Evolutionary conservation across 176 grass and related monocot species (phyloP).

Genomic region (Aegilops tauschii): DNA sequence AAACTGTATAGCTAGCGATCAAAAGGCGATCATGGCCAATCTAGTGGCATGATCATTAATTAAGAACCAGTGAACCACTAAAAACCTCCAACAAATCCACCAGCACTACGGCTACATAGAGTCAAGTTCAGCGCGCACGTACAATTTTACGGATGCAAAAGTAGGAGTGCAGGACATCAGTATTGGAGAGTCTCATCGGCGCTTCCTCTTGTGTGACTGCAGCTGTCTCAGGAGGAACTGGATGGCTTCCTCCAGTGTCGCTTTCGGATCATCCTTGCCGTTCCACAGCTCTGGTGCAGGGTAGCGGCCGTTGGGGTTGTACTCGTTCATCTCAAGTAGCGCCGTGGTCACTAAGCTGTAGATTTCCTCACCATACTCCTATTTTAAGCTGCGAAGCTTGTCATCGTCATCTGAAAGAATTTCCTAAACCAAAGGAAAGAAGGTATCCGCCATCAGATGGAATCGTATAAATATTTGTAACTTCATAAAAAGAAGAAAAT

Average conservation of each 20-base stretch:
- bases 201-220: conserved; percentile 13
- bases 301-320: conserved; percentile 39
- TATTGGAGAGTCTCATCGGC: background rate
- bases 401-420: conserved; percentile 39
- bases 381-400: conserved; percentile 31
- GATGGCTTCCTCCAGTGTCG: background rate
- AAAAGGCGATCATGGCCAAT: background rate
- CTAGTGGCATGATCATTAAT: background rate
- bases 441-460: no score
- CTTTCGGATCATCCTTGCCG: background rate
- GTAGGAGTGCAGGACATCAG: no score
- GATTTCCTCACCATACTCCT: conserved; percentile 25
- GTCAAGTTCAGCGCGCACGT: no score
- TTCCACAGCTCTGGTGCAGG: conserved; percentile 30
- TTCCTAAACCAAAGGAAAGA: background rate
- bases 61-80: background rate
- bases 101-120: background rate
- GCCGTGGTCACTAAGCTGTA: conserved; percentile 31
- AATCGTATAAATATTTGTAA: no score
- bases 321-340: conserved; percentile 48
- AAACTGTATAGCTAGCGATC: background rate
- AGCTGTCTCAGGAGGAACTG: conserved; percentile 2
- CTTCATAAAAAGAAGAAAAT: background rate
- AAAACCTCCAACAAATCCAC: background rate
- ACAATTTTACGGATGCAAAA: no score